Conservation (phyloP, 257 asterid species). For the Solanum acaule region DNA sequence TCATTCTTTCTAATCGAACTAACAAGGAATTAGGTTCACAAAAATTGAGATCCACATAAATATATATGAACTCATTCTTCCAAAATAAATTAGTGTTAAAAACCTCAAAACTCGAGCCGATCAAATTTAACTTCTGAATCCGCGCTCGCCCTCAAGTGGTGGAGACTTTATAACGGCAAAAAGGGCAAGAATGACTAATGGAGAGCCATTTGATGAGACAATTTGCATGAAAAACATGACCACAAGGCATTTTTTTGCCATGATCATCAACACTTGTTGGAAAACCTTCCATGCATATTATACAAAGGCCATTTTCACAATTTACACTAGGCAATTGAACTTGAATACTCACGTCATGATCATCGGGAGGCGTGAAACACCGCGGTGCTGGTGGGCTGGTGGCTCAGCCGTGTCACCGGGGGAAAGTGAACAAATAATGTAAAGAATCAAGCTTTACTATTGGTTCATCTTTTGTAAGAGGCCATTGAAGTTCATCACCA, state of each 20-base stretch:
- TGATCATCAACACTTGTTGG: not conserved
- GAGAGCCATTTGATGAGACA: not conserved
- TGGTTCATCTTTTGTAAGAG: slow-evolving; percentile 75
- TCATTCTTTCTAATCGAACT: not conserved
- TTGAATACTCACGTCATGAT: not conserved
- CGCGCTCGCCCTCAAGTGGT: rapidly evolving
- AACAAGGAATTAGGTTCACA: not conserved
- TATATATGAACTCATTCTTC: not conserved
- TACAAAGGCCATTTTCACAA: not conserved
- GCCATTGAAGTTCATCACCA: slow-evolving; percentile 77
- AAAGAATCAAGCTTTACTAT: slow-evolving; percentile 56
- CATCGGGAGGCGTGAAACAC: not conserved
- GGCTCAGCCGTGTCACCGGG: not conserved
- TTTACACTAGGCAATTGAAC: not conserved
- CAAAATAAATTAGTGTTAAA: not conserved
- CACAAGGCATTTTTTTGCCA: not conserved
- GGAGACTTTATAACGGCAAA: not conserved
- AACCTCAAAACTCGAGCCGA: not conserved
- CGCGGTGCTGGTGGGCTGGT: not conserved
- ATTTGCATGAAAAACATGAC: slow-evolving; percentile 3
- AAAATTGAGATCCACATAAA: not conserved
- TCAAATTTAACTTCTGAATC: not conserved
- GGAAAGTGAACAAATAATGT: slow-evolving; percentile 46
- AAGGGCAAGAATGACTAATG: not conserved
- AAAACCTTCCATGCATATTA: not conserved